These are phyloP conservation scores for Thelephora ganbajun DNA, from an alignment of 768 basidiomycete genomes.

Conservation along the genomic window DNA sequence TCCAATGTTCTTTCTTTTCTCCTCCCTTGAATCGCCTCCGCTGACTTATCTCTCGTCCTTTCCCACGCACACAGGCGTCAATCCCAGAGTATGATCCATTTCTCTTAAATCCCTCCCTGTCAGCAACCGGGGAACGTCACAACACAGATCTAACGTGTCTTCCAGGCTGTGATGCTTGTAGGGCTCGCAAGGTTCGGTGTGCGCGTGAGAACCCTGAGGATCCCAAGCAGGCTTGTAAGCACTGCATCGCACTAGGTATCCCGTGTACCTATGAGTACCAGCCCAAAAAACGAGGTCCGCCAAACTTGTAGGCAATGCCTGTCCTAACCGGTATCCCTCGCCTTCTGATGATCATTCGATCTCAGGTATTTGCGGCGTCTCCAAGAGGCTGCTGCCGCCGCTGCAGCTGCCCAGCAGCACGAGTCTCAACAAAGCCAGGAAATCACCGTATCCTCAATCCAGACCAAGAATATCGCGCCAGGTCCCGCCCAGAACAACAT, in stretches of 20 bases:
- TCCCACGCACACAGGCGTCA: slow-evolving; percentile 46
- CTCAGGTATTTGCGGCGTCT: slow-evolving; percentile 63
- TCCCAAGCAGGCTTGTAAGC: slow-evolving; percentile 70
- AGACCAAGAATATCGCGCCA: slow-evolving; percentile 17
- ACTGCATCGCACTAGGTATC: slow-evolving; percentile 70
- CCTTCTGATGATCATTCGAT: background rate
- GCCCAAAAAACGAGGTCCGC: slow-evolving; percentile 88
- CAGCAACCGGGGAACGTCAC: slow-evolving; percentile 10
- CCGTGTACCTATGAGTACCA: slow-evolving; percentile 87
- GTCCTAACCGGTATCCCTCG: background rate
- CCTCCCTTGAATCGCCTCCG: slow-evolving; percentile 9
- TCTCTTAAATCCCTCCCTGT: slow-evolving; percentile 11
- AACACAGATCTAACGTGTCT: slow-evolving; percentile 12
- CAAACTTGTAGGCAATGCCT: slow-evolving; percentile 57
- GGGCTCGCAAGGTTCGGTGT: slow-evolving; percentile 78
- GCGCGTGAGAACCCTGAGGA: slow-evolving; percentile 70
- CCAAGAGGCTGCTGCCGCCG: slow-evolving; percentile 58
- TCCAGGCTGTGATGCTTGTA: slow-evolving; percentile 74
- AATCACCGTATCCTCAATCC: slow-evolving; percentile 27
- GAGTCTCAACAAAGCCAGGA: slow-evolving; percentile 13
- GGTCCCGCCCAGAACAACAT: slow-evolving; percentile 35
- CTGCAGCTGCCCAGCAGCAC: slow-evolving; percentile 33
- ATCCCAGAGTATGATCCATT: slow-evolving; percentile 51
- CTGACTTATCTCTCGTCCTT: slow-evolving; percentile 11
- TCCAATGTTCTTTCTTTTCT: slow-evolving; percentile 16